Percentiles rank a stretch among this genome's conserved stretches.
These are phyloP conservation scores for Hymenoscyphus repandus DNA, from an alignment of 2,329 filamentous ascomycete species.

Conservation along the genomic window DNA sequence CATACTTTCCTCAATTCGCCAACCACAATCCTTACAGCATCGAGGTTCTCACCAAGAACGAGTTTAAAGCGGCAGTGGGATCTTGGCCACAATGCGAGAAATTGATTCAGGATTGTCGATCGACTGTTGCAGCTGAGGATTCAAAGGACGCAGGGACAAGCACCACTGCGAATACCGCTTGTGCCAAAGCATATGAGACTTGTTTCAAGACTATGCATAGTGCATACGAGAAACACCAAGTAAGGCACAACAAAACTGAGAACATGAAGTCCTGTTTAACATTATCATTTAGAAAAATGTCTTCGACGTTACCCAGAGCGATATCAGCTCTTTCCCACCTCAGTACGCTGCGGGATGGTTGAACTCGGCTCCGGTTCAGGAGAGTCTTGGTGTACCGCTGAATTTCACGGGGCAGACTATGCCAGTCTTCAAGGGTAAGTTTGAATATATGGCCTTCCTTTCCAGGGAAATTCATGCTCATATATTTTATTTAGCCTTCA, in stretches of 20 bases:
- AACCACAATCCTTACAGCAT: slow-evolving; percentile 40
- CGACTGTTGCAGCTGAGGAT: background rate
- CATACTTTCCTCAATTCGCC: slow-evolving; percentile 17
- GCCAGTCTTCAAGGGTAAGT: slow-evolving; percentile 39
- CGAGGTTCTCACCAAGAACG: no score
- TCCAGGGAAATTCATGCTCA: background rate
- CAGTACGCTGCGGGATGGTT: slow-evolving; percentile 11
- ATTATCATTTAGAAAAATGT: no score
- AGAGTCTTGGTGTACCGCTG: slow-evolving; percentile 53
- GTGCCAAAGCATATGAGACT: background rate
- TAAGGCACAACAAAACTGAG: no score
- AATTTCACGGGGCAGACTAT: slow-evolving; percentile 42
- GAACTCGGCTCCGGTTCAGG: slow-evolving; percentile 37
- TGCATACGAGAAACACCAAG: background rate
- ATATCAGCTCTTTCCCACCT: slow-evolving; percentile 8
- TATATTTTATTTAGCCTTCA: no score
- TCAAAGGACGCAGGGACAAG: no score
- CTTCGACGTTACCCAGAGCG: slow-evolving; percentile 34
- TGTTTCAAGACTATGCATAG: slow-evolving; percentile 18
- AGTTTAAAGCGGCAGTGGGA: background rate
- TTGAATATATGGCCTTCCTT: background rate
- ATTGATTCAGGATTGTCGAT: background rate
- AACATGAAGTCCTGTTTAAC: no score
- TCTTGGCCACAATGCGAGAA: background rate
- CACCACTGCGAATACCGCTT: slow-evolving; percentile 1